These are phyloP conservation scores for Teunomyces tritomae DNA, from an alignment of 805 yeast species.

Conservation along the genomic window DNA sequence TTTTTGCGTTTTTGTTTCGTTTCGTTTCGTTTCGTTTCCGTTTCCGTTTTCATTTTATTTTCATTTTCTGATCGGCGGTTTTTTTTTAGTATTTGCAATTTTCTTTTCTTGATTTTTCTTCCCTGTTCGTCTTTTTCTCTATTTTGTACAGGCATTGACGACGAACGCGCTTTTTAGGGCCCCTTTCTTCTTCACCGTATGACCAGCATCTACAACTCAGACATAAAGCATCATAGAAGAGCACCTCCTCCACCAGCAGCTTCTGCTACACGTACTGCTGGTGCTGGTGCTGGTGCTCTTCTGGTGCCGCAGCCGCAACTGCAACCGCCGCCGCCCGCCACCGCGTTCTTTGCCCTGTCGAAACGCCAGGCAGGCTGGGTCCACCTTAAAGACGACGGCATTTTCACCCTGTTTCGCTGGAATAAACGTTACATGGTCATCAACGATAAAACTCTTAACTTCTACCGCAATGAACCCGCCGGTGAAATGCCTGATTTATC, in stretches of 20 bases:
- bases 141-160: background rate
- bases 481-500: conserved; percentile 33
- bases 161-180: background rate
- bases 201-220: conserved; percentile 41
- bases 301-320: background rate
- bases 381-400: conserved; percentile 87
- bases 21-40: no score
- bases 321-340: background rate
- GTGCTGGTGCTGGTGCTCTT: background rate
- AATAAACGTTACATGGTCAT: conserved; percentile 81
- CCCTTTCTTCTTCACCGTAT: conserved; percentile 13
- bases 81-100: background rate
- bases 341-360: background rate
- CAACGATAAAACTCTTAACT: conserved; percentile 68
- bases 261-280: background rate
- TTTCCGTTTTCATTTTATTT: no score
- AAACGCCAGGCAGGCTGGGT: conserved; percentile 74
- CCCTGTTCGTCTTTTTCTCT: background rate
- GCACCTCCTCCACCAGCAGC: conserved; percentile 42
- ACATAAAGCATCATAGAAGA: conserved; percentile 39
- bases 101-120: background rate
- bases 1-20: no score
- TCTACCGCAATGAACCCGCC: conserved; percentile 64
- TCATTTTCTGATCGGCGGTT: background rate
- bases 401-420: conserved; percentile 83